Evolutionary conservation across 2,329 filamentous ascomycete species (phyloP), one percentile per base, ranked within the genome.

Genomic region (Cytospora chrysosperma): DNA sequence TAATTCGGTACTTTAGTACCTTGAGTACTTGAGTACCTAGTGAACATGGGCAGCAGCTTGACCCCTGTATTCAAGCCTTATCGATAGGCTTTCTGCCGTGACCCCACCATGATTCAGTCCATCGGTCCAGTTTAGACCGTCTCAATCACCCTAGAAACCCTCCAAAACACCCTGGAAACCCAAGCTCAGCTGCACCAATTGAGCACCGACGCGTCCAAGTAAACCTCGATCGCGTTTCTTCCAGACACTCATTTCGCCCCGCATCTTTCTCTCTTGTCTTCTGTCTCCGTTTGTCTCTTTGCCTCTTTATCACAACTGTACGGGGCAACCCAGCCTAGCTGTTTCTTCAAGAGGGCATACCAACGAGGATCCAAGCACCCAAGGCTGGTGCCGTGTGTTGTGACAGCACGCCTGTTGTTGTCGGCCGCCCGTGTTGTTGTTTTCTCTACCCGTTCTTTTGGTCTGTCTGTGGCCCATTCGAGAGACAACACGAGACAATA

Each of bases 141-240:
- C 43, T 47, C 43, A 47, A 47, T 47, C 59, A 61, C 59, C 59
- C 59, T 55, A 50, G 59, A 50, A 61, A 61, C 59, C 50, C 47
- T 49, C 50, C 17, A 28, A 52, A 30, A 24, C 13, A 52, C 12
- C 34, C 40, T 32, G 50, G 51, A 28, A 50, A 34, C 59, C 28
- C 50, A 49, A 30, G 24, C 21, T 47, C 9, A 47, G 43, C 27
- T 27, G 10, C 26, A 21, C n/a, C 43, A 21, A 52, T n/a, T 30
- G 21, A 55, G 50, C 50, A n/a, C 34, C 51, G 51, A 55, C 59
- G 59, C 59, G 59, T 61, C 59, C 49, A 61, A 61, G 59, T 61
- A 61, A 55, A 37, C 59, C 27, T 61, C 28, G 28, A 61, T 49
- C 59, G 59, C 59, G 59, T 61, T 53, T 53, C 59, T 27, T 28